Conservation (phyloP, 106 monocot species). For the Dendrobium nobile region DNA sequence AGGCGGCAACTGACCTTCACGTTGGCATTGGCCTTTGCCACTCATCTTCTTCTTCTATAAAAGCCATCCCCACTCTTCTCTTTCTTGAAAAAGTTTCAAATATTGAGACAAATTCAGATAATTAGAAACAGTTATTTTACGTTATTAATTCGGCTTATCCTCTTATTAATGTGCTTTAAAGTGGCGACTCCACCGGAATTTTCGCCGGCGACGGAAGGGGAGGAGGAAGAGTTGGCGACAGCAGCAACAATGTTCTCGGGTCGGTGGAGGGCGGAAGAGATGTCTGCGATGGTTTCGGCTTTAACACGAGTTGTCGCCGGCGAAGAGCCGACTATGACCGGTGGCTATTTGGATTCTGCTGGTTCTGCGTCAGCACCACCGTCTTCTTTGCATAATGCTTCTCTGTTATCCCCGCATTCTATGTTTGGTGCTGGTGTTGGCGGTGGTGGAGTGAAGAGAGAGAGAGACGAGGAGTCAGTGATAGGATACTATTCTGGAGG, state of each 20-base stretch:
- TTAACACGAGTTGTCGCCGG: slow-evolving; percentile 29
- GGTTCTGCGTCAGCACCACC: no score
- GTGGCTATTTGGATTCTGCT: neutral
- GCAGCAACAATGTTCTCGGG: neutral
- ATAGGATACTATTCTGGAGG: neutral
- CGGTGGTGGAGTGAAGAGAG: slow-evolving; percentile 10
- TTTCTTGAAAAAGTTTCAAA: neutral
- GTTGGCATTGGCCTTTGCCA: neutral
- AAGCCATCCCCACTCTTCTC: neutral
- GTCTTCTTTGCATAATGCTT: neutral
- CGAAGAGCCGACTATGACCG: neutral
- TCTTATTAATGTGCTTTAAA: slow-evolving; percentile 10
- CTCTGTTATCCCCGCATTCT: slow-evolving; percentile 1
- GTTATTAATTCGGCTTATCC: neutral
- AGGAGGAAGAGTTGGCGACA: neutral
- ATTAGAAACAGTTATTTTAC: neutral
- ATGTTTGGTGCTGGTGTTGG: neutral
- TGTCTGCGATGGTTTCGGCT: slow-evolving; percentile 34
- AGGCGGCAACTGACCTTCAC: neutral
- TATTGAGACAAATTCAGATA: neutral
- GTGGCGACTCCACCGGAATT: slow-evolving; percentile 8
- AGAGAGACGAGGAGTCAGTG: neutral
- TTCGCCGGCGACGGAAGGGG: slow-evolving; percentile 1
- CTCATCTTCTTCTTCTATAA: neutral
- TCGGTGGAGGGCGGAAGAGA: slow-evolving; percentile 12